Evolutionary conservation across 257 asterid genomes (phyloP).

Genomic region (Solanum pinnatisectum): DNA sequence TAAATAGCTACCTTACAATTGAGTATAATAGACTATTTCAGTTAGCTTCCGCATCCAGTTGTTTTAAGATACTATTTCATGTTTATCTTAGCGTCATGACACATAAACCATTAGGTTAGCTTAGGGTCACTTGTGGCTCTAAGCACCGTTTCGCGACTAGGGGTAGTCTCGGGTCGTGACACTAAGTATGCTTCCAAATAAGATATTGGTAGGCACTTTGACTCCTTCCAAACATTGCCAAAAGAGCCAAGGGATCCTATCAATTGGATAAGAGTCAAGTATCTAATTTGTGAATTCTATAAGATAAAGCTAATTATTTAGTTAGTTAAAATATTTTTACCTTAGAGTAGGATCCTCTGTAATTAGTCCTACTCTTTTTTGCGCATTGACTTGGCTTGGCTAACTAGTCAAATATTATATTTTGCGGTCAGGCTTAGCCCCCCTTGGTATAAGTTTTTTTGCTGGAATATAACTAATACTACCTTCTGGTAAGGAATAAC

Average conservation of each 20-base stretch:
- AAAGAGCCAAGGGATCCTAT: too few relatives aligned
- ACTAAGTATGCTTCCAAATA: neutral
- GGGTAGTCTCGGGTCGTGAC: too few relatives aligned
- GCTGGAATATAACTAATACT: neutral
- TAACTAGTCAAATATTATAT: neutral
- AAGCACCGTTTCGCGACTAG: too few relatives aligned
- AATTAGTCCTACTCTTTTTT: neutral
- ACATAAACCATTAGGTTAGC: too few relatives aligned
- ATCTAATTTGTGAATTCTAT: neutral
- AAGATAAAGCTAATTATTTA: neutral
- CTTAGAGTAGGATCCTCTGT: neutral
- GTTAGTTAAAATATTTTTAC: neutral
- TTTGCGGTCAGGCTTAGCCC: neutral
- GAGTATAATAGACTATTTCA: too few relatives aligned
- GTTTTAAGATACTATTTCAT: too few relatives aligned
- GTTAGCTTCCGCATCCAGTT: too few relatives aligned
- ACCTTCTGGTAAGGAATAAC: neutral
- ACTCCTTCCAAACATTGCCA: too few relatives aligned
- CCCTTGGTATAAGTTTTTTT: neutral
- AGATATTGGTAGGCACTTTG: neutral
- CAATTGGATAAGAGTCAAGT: neutral
- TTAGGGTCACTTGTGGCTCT: too few relatives aligned
- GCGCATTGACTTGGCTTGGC: neutral
- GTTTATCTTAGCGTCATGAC: too few relatives aligned
- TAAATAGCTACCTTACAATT: too few relatives aligned